Evolutionary conservation across 2,329 filamentous ascomycete species (phyloP), one percentile per base, ranked within the genome.

Genomic region (Lasiodiplodia hormozganensis): DNA sequence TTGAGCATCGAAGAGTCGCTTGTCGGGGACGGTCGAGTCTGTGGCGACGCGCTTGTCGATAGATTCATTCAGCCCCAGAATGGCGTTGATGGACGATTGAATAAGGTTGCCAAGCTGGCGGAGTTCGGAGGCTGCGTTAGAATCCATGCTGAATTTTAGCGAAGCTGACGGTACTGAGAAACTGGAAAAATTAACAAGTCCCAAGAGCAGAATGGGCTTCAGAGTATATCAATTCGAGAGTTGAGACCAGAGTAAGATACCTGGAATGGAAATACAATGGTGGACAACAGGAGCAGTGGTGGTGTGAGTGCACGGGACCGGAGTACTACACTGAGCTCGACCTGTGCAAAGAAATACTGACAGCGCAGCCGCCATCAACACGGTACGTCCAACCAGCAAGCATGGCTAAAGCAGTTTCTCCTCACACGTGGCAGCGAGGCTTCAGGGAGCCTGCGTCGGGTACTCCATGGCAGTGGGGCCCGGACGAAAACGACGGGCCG

Each of bases 1-100:
- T 66, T 78, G 77, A 7, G 76, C 77, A 52, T 81, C 74, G 62
- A 76, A 79, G n/a, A 79, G 69, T 5, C 66, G 65, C 40, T 70
- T 70, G 11, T 67, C 71, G 16, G 56, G 56, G 25, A 60, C 21
- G 2, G 60, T 34, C 7, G 31, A 10, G 31, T 34, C 31, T 34
- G 31, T 34, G 31, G 8, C 31, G 8, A 34, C 31, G 31, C 65
- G 38, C 62, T 49, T 23, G 40, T 65, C 7, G 62, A 53, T 12
- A 34, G 49, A 16, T 38, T 43, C 62, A 16, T 65, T 65, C 12
- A 65, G 47, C 38, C 54, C 54, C 18, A 65, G 23, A 16, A 65
- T 49, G 4, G 62, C 54, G 6, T 65, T n/a, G 10, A 65, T 54
- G 10, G 62, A 65, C 3, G 62, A 65, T 6, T 38, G 21, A 18